phyloP scores from a whole-genome alignment of 208 protist species.

The Leishmania martiniquensis region DNA sequence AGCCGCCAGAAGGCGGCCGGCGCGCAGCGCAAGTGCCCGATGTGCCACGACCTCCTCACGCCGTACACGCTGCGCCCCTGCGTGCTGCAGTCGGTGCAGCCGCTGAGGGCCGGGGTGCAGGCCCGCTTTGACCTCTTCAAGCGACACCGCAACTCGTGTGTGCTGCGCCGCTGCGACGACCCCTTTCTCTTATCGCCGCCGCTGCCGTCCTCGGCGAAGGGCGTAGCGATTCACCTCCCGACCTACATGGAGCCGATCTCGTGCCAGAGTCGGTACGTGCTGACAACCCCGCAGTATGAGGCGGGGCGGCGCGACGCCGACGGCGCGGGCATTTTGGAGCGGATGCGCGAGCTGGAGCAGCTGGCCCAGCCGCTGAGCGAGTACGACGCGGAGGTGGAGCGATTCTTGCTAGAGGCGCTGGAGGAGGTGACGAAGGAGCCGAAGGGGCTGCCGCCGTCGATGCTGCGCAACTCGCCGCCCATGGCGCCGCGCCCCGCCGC shows the following conservation, averaged over 20 bases:
- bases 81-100: conserved; percentile 46
- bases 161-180: conserved; percentile 78
- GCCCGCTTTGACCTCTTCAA: conserved; percentile 74
- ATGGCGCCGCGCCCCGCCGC: conserved; percentile 27
- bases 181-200: conserved; percentile 16
- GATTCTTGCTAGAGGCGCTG: conserved; percentile 57
- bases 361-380: conserved; percentile 47
- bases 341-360: conserved; percentile 44
- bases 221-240: conserved; percentile 39
- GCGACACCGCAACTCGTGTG: conserved; percentile 53
- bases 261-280: conserved; percentile 73
- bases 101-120: conserved; percentile 34
- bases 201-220: conserved; percentile 1
- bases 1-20: conserved; percentile 41
- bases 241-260: conserved; percentile 50
- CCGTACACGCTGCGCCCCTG: conserved; percentile 61
- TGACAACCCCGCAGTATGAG: conserved; percentile 60
- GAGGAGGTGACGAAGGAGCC: conserved; percentile 57
- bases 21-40: conserved; percentile 69
- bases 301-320: conserved; percentile 52
- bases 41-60: conserved; percentile 68
- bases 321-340: conserved; percentile 47
- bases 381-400: conserved; percentile 58
- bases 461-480: conserved; percentile 44
- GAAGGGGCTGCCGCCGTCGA: conserved; percentile 37